Percentiles rank a stretch among this genome's conserved stretches.
Evolutionary conservation across 2,329 filamentous ascomycete genomes (phyloP).

Genomic region (Pestalotiopsis sp.): DNA sequence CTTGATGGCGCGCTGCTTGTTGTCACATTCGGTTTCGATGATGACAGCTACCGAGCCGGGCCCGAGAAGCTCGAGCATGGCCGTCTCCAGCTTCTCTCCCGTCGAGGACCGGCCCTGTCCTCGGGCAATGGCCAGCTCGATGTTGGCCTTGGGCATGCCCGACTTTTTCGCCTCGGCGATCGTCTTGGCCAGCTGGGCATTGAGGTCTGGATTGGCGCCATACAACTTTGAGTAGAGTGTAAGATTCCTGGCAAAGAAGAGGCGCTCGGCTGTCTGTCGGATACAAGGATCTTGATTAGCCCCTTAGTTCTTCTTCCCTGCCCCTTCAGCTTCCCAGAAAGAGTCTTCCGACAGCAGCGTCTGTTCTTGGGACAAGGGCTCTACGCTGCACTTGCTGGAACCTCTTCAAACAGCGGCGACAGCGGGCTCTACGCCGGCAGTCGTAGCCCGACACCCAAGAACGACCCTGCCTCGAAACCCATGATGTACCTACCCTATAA

Average conservation of each 20-base stretch:
- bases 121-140: conserved; percentile 83
- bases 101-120: conserved; percentile 81
- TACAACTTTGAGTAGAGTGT: conserved; percentile 75
- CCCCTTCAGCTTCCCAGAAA: not conserved
- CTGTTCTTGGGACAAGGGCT: not conserved
- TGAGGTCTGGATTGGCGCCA: conserved; percentile 72
- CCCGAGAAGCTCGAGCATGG: conserved; percentile 80
- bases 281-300: not conserved
- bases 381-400: no score
- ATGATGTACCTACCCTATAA: no score
- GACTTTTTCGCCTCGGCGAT: conserved; percentile 81
- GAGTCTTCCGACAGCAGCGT: not conserved
- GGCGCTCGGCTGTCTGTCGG: conserved; percentile 61
- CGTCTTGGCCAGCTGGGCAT: conserved; percentile 73
- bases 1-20: conserved; percentile 70
- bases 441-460: no score
- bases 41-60: conserved; percentile 73
- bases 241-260: conserved; percentile 70
- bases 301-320: not conserved
- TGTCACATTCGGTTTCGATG: conserved; percentile 85
- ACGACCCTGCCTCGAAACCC: no score
- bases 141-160: conserved; percentile 79
- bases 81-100: conserved; percentile 74
- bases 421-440: no score
- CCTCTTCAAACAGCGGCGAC: no score